Evolutionary conservation across 2,329 filamentous ascomycete species (phyloP).

Genomic region (Chrysosphaeria jannelii): DNA sequence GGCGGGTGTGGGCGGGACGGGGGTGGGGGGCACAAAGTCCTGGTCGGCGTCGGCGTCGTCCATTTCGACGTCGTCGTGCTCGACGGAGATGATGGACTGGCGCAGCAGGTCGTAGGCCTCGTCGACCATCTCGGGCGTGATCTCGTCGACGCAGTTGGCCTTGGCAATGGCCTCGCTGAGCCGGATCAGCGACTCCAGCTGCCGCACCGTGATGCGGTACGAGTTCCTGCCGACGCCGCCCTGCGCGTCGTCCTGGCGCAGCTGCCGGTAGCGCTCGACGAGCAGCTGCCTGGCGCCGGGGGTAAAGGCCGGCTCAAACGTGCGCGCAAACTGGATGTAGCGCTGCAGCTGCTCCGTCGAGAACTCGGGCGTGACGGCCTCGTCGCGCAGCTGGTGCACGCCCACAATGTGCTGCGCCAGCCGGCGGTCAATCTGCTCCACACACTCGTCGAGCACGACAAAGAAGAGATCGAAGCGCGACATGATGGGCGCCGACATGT

Average conservation of each 20-base stretch:
- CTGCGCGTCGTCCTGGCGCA: slow-evolving; percentile 75
- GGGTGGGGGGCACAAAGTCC: too few relatives aligned
- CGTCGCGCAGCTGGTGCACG: slow-evolving; percentile 77
- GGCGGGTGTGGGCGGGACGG: slow-evolving; percentile 11
- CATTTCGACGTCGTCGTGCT: slow-evolving; percentile 90
- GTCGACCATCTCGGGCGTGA: slow-evolving; percentile 55
- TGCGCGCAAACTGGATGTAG: slow-evolving; percentile 86
- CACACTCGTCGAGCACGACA: slow-evolving; percentile 87
- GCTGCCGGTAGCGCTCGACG: slow-evolving; percentile 83
- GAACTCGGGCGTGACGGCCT: slow-evolving; percentile 74
- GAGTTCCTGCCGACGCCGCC: slow-evolving; percentile 83
- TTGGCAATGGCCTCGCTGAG: slow-evolving; percentile 95
- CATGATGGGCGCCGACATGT: slow-evolving; percentile 98
- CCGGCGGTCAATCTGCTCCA: slow-evolving; percentile 69
- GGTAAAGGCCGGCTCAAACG: slow-evolving; percentile 80
- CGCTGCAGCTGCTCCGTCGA: slow-evolving; percentile 88
- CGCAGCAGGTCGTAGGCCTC: slow-evolving; percentile 78
- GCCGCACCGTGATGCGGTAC: slow-evolving; percentile 89
- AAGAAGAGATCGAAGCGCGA: slow-evolving; percentile 98
- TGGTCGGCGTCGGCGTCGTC: slow-evolving; percentile 62
- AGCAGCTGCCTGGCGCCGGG: slow-evolving; percentile 61
- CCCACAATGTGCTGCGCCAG: slow-evolving; percentile 84
- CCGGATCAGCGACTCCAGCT: slow-evolving; percentile 86
- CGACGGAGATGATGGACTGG: slow-evolving; percentile 89
- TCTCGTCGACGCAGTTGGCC: slow-evolving; percentile 81